phyloP scores from a whole-genome alignment of 768 basidiomycete species.

The Kwoniella dejecticola region DNA sequence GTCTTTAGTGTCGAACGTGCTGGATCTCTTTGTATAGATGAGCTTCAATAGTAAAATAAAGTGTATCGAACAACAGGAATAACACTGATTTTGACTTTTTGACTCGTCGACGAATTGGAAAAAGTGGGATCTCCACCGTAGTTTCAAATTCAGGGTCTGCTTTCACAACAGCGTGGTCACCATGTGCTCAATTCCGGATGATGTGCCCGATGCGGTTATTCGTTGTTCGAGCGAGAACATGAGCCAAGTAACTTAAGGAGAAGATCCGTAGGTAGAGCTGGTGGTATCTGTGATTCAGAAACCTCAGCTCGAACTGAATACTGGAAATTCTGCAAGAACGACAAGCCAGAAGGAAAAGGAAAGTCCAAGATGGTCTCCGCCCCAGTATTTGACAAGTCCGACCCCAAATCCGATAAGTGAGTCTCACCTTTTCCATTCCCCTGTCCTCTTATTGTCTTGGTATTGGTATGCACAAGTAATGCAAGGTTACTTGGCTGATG shows the following conservation, averaged over 20 bases:
- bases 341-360: neutral
- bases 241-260: neutral
- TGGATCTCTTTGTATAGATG: too few relatives aligned
- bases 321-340: neutral
- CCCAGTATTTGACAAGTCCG: slow-evolving; percentile 46
- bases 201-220: slow-evolving; percentile 16
- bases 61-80: too few relatives aligned
- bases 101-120: slow-evolving; percentile 2
- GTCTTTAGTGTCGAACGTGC: too few relatives aligned
- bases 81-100: neutral
- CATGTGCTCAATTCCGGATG: neutral
- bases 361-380: slow-evolving; percentile 35
- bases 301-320: neutral
- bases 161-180: neutral
- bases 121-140: neutral
- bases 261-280: neutral
- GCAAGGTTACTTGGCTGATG: neutral
- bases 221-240: too few relatives aligned
- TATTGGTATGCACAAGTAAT: neutral
- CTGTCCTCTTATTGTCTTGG: neutral
- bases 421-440: neutral
- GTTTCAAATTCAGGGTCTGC: neutral
- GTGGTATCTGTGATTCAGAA: neutral
- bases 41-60: too few relatives aligned
- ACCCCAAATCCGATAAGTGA: slow-evolving; percentile 40